Evolutionary conservation across 1,284 basidiomycete genomes (phyloP), one percentile per base, ranked within the genome.

Genomic region (Trametes polyzona): DNA sequence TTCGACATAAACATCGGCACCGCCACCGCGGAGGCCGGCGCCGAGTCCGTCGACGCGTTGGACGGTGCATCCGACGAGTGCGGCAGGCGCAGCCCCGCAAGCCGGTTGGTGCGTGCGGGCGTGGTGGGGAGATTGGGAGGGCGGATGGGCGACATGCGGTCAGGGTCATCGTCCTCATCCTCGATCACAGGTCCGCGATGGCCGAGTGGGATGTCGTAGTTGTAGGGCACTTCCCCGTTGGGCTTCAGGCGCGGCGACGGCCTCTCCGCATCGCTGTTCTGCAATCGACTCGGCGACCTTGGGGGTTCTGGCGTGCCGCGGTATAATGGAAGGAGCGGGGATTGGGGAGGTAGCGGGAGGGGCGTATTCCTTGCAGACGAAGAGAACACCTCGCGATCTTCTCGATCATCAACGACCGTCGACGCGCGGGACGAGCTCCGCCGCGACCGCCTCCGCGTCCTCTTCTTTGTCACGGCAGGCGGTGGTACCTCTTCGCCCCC

Each of bases 181-280:
- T 89, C 88, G 39, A 92, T 79, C 1, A 92, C 76, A 17, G 88
- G 80, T 65, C 88, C 87, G 65, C 88, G 78, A 50, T 87, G 77
- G 46, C 85, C 80, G 32, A 78, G 73, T 19, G 75, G 74, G 41
- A 68, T 68, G 57, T 73, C 70, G 37, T 71, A 72, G 44, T 70
- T 70, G 58, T 73, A 73, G 17, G 65, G 63, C 12, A 19, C 53
- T 49, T 43, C 65, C 30, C 50, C 65, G 52, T 66, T 62, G 9
- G 75, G 64, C 63, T 73, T 58, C 53, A 52, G 32, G 17, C 43
- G 52, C 16, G 62, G 61, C 5, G 64, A 62, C 2, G 47, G 54
- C 55, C 70, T 52, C 57, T 67, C 35, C 63, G 65, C 39, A 67
- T 76, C 47, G 68, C 72, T 64, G 69, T 63, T 66, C 1, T 59